Percentiles rank a stretch among this genome's conserved stretches.
phyloP scores from a whole-genome alignment of 768 basidiomycete genomes.

The Neoboletus magnificus region DNA sequence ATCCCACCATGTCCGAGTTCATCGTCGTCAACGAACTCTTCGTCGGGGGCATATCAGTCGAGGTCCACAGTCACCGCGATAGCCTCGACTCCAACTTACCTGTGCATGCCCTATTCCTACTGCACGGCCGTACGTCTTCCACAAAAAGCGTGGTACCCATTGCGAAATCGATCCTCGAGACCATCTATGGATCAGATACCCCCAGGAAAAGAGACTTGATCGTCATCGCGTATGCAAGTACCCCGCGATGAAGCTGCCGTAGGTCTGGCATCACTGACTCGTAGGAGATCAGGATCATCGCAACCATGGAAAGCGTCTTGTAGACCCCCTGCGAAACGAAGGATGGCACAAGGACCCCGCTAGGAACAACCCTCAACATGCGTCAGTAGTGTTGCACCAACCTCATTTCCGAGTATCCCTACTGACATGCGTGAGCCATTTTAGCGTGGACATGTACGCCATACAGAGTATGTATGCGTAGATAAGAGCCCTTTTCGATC shows the following conservation, averaged over 20 bases:
- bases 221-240: constrained; percentile 27
- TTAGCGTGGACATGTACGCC: constrained; percentile 31
- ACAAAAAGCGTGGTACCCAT: constrained; percentile 9
- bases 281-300: constrained; percentile 26
- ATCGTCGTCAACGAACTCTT: constrained; percentile 10
- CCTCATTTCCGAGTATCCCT: neutral
- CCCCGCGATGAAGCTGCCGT: neutral
- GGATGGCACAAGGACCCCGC: constrained; percentile 24
- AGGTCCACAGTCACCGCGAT: constrained; percentile 24
- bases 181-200: constrained; percentile 8
- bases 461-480: constrained; percentile 26
- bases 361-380: constrained; percentile 25
- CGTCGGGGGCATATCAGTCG: constrained; percentile 27
- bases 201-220: constrained; percentile 26
- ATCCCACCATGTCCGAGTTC: constrained; percentile 17
- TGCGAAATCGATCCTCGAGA: constrained; percentile 24
- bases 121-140: constrained; percentile 25
- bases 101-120: constrained; percentile 26
- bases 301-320: constrained; percentile 29
- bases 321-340: constrained; percentile 24
- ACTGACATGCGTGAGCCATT: constrained; percentile 3
- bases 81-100: constrained; percentile 17
- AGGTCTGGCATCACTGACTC: neutral
- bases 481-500: neutral
- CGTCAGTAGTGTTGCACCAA: constrained; percentile 18